These are phyloP conservation scores for Mortierella sp. DNA, from an alignment of 371 early-diverging fungal species.

Conservation along the genomic window DNA sequence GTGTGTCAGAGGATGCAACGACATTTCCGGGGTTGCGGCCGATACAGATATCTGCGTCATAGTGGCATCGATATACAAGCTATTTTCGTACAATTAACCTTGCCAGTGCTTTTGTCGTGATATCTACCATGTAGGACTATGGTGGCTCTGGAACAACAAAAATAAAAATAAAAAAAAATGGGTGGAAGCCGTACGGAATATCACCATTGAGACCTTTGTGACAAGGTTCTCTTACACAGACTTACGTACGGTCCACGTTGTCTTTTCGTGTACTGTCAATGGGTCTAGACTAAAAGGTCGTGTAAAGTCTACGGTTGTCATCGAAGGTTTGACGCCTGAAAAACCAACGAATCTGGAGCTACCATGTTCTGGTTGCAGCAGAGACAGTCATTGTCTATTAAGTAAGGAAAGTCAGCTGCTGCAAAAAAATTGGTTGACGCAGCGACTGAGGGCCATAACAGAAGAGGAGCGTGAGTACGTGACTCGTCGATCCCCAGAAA, in stretches of 20 bases:
- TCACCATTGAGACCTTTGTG: conserved; percentile 22
- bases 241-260: conserved; percentile 13
- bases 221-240: conserved; percentile 15
- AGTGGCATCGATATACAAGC: too few relatives aligned
- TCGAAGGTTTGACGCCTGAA: conserved; percentile 20
- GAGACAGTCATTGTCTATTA: conserved; percentile 22
- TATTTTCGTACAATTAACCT: conserved; percentile 6
- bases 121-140: conserved; percentile 18
- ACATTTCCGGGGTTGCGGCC: too few relatives aligned
- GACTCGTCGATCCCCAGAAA: conserved; percentile 13
- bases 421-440: conserved; percentile 23
- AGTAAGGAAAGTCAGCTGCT: conserved; percentile 24
- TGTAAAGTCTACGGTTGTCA: conserved; percentile 13
- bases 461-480: conserved; percentile 12
- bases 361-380: conserved; percentile 19
- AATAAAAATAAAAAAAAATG: conserved; percentile 14
- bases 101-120: conserved; percentile 7
- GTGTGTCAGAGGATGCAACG: too few relatives aligned
- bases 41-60: too few relatives aligned
- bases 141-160: conserved; percentile 16
- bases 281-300: conserved; percentile 17
- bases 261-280: conserved; percentile 15
- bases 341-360: conserved; percentile 16
- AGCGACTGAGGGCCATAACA: conserved; percentile 11
- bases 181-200: conserved; percentile 13